Conservation (phyloP, 2,329 filamentous ascomycete species). For the Pseudocercospora crystallina region DNA sequence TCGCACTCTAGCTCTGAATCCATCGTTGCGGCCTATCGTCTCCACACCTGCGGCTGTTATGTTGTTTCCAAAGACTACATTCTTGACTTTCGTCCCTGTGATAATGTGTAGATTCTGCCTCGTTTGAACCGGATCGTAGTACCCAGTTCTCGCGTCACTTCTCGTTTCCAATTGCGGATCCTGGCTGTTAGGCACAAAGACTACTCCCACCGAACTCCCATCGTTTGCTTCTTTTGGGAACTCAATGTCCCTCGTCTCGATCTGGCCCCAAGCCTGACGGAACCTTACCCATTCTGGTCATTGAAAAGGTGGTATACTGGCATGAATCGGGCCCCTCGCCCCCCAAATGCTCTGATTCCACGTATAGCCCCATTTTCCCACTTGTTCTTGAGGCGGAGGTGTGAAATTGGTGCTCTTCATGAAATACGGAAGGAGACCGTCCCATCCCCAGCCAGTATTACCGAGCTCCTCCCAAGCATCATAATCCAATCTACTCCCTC, state of each 20-base stretch:
- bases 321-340: conserved; percentile 10
- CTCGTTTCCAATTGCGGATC: conserved; percentile 36
- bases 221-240: conserved; percentile 20
- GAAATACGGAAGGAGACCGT: conserved; percentile 20
- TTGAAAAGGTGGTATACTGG: conserved; percentile 12
- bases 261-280: conserved; percentile 4
- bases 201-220: conserved; percentile 35
- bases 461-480: conserved; percentile 40
- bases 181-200: conserved; percentile 39
- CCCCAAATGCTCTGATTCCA: conserved; percentile 15
- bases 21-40: conserved; percentile 9
- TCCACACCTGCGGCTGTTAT: conserved; percentile 1
- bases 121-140: conserved; percentile 33
- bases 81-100: conserved; percentile 7
- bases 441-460: conserved; percentile 25
- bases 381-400: conserved; percentile 14
- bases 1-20: conserved; percentile 10
- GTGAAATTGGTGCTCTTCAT: conserved; percentile 20
- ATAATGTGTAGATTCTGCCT: conserved; percentile 31
- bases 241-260: conserved; percentile 14
- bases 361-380: conserved; percentile 21
- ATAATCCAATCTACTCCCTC: conserved; percentile 38
- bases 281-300: conserved; percentile 12
- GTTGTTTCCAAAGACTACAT: conserved; percentile 2
- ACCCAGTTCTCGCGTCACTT: conserved; percentile 32